Evolutionary conservation across 331 rosid genomes (phyloP), one percentile per base, ranked within the genome.

Genomic region (Quercus lobata): DNA sequence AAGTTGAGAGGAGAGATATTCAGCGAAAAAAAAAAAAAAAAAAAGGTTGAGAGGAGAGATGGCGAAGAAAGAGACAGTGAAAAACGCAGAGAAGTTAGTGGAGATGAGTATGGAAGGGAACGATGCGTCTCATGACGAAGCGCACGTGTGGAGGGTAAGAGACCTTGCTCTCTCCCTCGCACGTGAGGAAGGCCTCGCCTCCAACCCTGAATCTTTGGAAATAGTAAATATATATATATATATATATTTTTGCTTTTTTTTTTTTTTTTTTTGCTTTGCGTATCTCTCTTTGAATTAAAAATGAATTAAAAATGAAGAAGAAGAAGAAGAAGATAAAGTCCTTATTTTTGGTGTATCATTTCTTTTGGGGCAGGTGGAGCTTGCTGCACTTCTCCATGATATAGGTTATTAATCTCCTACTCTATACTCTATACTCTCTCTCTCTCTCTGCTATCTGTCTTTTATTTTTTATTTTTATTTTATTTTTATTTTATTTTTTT

Each of bases 331-430:
- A 2, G 12, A 8, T 41, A 9, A 8, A 41, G 3, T 41, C 46
- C 46, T 37, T 37, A 9, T 7, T 41, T 8, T 41, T 41, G 46
- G 46, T 41, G 46, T 41, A 41, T 8, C 1, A 35, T 8, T 29
- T 52, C 14, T 69, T 73, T 49, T 12, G 71, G 78, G 79, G 69
- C 92, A 91, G 97, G 86, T 94, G 14, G 97, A 94, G 82, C 92
- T 94, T 80, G 92, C 98, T 72, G 98, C 97, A 35, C 87, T 94
- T 61, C 95, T 94, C 29, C 98, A 91, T 80, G 98, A 92, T 77
- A 89, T 92, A 78, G 97, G 98, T 91, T 7, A 83, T 62, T 34
- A 79, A 14, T 58, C 19, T 41, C 46, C 12, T 41, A 41, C 46
- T 41, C 46, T 41, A 41, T 41, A 2, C 46, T 41, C 12, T 41